These are phyloP conservation scores for Cyanidioschyzon merolae DNA, from an alignment of 23 red algal genomes.

Conservation along the genomic window DNA sequence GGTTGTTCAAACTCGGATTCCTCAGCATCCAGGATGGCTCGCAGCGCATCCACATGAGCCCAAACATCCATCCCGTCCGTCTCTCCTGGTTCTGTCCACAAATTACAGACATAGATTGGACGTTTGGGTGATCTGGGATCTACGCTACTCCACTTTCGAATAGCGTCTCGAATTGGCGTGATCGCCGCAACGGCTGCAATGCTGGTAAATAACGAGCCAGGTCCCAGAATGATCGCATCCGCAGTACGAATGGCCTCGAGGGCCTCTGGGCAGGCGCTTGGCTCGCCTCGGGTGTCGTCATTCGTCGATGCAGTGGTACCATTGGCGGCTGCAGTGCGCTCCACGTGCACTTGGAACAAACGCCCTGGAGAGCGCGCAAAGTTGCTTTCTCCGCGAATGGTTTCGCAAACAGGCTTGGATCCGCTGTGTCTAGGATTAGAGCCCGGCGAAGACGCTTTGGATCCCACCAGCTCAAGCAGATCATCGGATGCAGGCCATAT, in stretches of 20 bases:
- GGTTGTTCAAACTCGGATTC: not conserved
- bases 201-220: conserved; percentile 3
- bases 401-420: not conserved
- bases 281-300: not conserved
- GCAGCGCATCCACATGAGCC: conserved; percentile 3
- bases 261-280: not conserved
- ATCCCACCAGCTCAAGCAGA: not conserved
- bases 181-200: not conserved
- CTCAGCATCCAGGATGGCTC: not conserved
- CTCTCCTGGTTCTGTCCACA: conserved; percentile 7
- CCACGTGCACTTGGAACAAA: not conserved
- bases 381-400: not conserved
- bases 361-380: not conserved
- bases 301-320: not conserved
- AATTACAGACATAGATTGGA: conserved; percentile 5
- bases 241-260: not conserved
- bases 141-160: not conserved
- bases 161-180: not conserved
- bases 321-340: not conserved
- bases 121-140: not conserved
- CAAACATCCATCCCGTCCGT: conserved; percentile 12
- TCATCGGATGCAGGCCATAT: not conserved
- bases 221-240: conserved; percentile 5
- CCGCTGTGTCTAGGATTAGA: too few species aligned
- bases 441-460: too few species aligned